phyloP scores from a whole-genome alignment of 2,329 filamentous ascomycete species.

The Aspergillus arachidicola region DNA sequence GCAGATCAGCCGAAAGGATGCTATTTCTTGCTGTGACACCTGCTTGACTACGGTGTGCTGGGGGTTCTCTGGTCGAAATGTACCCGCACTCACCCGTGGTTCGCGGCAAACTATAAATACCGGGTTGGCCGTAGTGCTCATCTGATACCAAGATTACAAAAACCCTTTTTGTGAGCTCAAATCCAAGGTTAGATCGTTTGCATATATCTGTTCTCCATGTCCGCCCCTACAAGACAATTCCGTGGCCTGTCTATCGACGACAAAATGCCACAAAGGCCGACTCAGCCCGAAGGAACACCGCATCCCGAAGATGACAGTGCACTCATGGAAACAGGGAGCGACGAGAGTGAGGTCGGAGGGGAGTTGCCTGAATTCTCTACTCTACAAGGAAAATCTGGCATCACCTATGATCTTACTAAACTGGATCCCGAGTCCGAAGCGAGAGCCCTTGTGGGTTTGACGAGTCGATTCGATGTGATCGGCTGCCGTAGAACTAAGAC shows the following conservation, averaged over 20 bases:
- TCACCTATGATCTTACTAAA: constrained; percentile 37
- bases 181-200: neutral
- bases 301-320: constrained; percentile 19
- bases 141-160: constrained; percentile 5
- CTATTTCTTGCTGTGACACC: constrained; percentile 7
- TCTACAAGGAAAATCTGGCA: constrained; percentile 34
- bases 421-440: constrained; percentile 35
- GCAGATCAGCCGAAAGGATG: constrained; percentile 1
- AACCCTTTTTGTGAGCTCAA: neutral
- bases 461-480: constrained; percentile 36
- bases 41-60: neutral
- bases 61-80: constrained; percentile 23
- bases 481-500: constrained; percentile 32
- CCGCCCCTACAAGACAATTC: constrained; percentile 43
- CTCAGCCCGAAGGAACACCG: constrained; percentile 27
- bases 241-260: constrained; percentile 42
- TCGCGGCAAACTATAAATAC: constrained; percentile 37
- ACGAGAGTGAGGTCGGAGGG: constrained; percentile 19
- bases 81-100: constrained; percentile 41
- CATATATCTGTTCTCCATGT: constrained; percentile 33
- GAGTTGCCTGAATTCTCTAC: constrained; percentile 24
- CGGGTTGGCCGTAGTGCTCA: constrained; percentile 13
- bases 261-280: constrained; percentile 35
- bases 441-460: constrained; percentile 38
- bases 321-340: constrained; percentile 14